Base-by-base conservation (phyloP, 2,329 filamentous ascomycete species). In the Corinectria fuckeliana region DNA sequence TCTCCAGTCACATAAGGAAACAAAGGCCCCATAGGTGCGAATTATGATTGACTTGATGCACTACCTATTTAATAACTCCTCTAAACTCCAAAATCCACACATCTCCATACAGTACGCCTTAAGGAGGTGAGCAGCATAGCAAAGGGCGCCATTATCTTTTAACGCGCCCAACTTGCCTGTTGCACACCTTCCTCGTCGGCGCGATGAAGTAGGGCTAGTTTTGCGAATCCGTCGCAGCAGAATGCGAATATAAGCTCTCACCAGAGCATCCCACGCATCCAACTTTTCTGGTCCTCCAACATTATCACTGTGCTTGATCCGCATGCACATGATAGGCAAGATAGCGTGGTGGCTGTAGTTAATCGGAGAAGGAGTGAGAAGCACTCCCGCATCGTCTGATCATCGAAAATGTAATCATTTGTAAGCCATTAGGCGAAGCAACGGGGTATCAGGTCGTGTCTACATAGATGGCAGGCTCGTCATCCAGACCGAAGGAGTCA, bases 371-470 rank as follows among this genome's bases (percentile, higher is more conserved):
- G 50, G 20, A 57, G 45, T 52, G 57, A 32, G 56, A 41, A 56
- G 11, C 14, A 28, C 47, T 52, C 26, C 39, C 42, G 32, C 50
- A 47, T 26, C 26, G 47, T 49, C 38, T 16, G 26, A 50, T 25
- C 47, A 54, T 59, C 51, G 55, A 53, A n/a, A 44, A 55, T 41
- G 34, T 57, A 61, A 56, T 47, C 41, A 63, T 50, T 49, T 58
- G 49, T 53, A 54, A 49, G 55, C 61, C 54, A 52, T 47, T 42
- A 56, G 62, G 67, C 57, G 62, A 50, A 50, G 55, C 54, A 58
- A 64, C n/a, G 28, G 66, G 68, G 68, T 70, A 70, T 70, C 58
- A 65, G 65, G 54, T 65, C 61, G 68, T 67, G 47, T 66, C 63
- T 67, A 70, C 62, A 69, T 60, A 53, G 51, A 63, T 66, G 62